Evolutionary conservation across 2,329 filamentous ascomycete species (phyloP).

Genomic region (Lachnellula arida): DNA sequence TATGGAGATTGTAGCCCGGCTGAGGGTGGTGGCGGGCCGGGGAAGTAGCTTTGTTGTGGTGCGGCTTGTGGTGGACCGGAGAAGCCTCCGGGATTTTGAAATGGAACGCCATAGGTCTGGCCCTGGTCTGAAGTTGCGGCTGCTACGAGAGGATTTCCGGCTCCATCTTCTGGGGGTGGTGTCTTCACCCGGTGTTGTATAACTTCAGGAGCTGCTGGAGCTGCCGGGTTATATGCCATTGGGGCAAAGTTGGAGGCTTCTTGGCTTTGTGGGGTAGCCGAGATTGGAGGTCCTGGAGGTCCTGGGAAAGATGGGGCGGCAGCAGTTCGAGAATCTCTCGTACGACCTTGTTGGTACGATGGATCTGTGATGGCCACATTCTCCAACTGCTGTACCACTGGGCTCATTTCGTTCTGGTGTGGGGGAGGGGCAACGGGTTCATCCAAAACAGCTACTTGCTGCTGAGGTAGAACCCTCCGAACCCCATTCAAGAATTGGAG

Average conservation of each 20-base stretch:
- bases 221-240: constrained; percentile 75
- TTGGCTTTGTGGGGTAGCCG: constrained; percentile 32
- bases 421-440: constrained; percentile 52
- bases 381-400: constrained; percentile 70
- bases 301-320: constrained; percentile 22
- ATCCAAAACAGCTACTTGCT: constrained; percentile 59
- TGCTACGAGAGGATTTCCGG: constrained; percentile 52
- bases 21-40: constrained; percentile 34
- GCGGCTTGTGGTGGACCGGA: constrained; percentile 13
- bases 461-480: constrained; percentile 56
- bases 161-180: constrained; percentile 65
- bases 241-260: constrained; percentile 50
- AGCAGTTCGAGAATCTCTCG: constrained; percentile 24
- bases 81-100: constrained; percentile 16
- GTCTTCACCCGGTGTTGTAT: constrained; percentile 75
- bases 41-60: constrained; percentile 30
- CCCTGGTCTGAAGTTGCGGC: constrained; percentile 54
- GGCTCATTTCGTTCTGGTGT: constrained; percentile 51
- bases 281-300: constrained; percentile 31
- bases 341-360: constrained; percentile 37
- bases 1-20: neutral
- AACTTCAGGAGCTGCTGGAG: constrained; percentile 67
- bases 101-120: constrained; percentile 47
- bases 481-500: constrained; percentile 65
- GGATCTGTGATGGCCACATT: constrained; percentile 61